Percentiles rank a stretch among this genome's conserved stretches.
phyloP scores from a whole-genome alignment of 2,329 filamentous ascomycete genomes.

The Arthrocladium fulminans region DNA sequence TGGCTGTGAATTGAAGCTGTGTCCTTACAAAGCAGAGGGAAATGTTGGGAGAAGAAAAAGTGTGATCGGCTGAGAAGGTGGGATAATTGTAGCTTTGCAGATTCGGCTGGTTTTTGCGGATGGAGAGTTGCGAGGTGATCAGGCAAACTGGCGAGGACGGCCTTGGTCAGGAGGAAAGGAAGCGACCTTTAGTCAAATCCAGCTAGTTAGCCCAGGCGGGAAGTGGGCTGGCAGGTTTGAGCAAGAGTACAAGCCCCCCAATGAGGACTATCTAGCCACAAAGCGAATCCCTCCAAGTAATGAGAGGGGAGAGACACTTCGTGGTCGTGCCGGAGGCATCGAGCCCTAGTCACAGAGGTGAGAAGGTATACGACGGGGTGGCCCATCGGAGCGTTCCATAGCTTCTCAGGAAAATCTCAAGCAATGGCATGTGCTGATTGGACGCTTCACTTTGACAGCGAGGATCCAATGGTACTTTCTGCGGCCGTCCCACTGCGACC shows the following conservation, averaged over 20 bases:
- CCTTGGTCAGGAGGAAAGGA: neutral
- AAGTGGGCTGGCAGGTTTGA: neutral
- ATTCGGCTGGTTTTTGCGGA: neutral
- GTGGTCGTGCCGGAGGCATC: neutral
- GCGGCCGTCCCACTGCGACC: conserved; percentile 1
- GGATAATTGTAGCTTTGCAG: conserved; percentile 5
- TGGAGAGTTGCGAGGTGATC: neutral
- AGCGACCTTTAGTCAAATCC: neutral
- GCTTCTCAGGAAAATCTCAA: neutral
- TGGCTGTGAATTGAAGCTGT: neutral
- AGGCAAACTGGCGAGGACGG: neutral
- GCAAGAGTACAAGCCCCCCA: neutral
- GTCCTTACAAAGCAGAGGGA: neutral
- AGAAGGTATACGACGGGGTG: neutral
- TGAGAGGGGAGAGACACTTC: neutral
- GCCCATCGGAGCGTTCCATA: neutral
- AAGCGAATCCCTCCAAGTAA: neutral
- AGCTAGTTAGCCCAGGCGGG: neutral
- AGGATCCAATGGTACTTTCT: conserved; percentile 4
- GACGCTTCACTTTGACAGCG: conserved; percentile 6
- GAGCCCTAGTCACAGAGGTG: conserved; percentile 2
- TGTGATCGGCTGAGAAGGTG: conserved; percentile 1
- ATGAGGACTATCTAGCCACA: neutral
- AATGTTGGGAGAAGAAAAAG: conserved; percentile 1
- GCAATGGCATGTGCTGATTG: neutral